Evolutionary conservation across 2,329 filamentous ascomycete genomes (phyloP).

Genomic region (Pseudogymnoascus sp.): DNA sequence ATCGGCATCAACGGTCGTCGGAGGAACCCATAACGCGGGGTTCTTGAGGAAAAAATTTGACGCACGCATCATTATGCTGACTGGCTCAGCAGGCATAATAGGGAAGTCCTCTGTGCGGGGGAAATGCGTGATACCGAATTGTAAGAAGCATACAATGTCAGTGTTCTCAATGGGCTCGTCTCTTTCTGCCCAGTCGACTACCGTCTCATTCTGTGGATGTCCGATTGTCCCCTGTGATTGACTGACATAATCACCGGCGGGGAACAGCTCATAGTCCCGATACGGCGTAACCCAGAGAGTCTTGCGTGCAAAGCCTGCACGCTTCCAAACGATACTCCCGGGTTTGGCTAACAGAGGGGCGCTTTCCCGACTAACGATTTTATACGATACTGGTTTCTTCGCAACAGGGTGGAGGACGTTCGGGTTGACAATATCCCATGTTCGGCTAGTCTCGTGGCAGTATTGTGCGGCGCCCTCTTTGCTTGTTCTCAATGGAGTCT

Average conservation of each 20-base stretch:
- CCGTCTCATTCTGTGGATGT: constrained; percentile 35
- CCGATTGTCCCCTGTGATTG: constrained; percentile 49
- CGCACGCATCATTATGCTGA: constrained; percentile 56
- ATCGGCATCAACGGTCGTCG: constrained; percentile 19
- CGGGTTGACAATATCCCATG: constrained; percentile 87
- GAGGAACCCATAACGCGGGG: constrained; percentile 53
- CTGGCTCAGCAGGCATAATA: constrained; percentile 82
- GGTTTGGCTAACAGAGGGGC: constrained; percentile 73
- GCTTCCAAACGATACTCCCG: constrained; percentile 64
- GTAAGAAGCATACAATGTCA: constrained; percentile 89
- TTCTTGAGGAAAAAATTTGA: constrained; percentile 55
- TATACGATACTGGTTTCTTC: constrained; percentile 79
- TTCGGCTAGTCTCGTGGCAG: constrained; percentile 68
- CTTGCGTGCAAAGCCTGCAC: constrained; percentile 53
- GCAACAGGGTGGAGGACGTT: constrained; percentile 79
- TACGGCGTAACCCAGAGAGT: constrained; percentile 54
- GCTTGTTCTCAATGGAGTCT: constrained; percentile 70
- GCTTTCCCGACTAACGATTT: constrained; percentile 82
- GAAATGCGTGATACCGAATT: constrained; percentile 86
- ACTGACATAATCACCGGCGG: constrained; percentile 54
- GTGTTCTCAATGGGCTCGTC: constrained; percentile 67
- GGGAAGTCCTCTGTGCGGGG: constrained; percentile 87
- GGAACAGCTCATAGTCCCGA: constrained; percentile 52
- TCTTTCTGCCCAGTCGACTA: constrained; percentile 46
- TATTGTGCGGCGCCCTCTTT: constrained; percentile 70